Conservation (phyloP, 169 alveolate species). For the Plasmodium sp. region DNA sequence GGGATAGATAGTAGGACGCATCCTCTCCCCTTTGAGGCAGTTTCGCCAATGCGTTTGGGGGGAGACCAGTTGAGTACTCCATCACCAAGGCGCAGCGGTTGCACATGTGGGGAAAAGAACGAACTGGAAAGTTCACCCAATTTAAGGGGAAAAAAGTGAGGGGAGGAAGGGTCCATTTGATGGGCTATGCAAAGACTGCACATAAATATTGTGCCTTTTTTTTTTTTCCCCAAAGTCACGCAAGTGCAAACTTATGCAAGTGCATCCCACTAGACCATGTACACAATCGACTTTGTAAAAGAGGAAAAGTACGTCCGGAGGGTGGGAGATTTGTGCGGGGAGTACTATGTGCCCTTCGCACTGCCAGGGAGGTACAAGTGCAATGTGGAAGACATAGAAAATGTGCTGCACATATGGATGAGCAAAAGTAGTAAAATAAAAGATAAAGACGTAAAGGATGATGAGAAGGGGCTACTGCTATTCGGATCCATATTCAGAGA, state of each 20-base stretch:
- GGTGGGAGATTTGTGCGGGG: constrained; percentile 61
- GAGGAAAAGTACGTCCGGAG: constrained; percentile 28
- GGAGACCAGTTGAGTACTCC: not conserved
- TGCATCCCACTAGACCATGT: constrained; percentile 18
- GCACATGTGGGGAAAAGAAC: not conserved
- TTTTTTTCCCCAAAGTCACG: not conserved
- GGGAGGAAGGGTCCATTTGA: not conserved
- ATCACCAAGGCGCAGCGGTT: not conserved
- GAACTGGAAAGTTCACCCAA: not conserved
- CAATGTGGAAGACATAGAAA: constrained; percentile 55
- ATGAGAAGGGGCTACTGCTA: not conserved
- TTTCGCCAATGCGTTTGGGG: not conserved
- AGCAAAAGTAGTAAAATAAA: constrained; percentile 7
- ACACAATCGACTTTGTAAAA: constrained; percentile 28
- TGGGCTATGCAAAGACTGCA: not conserved
- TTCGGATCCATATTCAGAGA: constrained; percentile 37
- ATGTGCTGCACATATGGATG: constrained; percentile 50
- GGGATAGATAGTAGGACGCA: not conserved
- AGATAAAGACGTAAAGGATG: not conserved
- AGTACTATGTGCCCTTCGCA: constrained; percentile 33
- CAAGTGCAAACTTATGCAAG: not conserved
- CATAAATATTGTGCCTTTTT: not conserved
- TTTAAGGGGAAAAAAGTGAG: not conserved
- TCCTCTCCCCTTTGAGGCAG: not conserved
- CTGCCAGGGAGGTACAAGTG: constrained; percentile 55